Base-by-base conservation (phyloP, 805 yeast genomes). In the Hanseniaspora occidentalis region DNA sequence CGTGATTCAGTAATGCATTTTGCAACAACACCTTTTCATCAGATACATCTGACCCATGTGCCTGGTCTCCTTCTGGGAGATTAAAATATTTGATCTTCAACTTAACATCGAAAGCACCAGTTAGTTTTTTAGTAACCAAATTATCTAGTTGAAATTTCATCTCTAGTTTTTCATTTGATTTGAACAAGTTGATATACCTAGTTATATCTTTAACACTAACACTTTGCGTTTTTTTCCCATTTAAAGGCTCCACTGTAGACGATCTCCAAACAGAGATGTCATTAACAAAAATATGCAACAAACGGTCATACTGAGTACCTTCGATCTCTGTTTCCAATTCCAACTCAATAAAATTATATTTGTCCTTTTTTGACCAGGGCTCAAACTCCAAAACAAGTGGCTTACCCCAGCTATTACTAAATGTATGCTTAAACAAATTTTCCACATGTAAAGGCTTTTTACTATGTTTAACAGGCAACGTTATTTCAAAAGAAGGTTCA, bases 261-360 rank as follows among this genome's bases (percentile, higher is more conserved):
- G 84, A 77, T 58, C 95, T 71, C 94, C 95, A 84, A 31, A 84
- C 62, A 46, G 82, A 82, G 13, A 69, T 64, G 24, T 77, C 83
- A 43, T 68, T 67, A 24, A 81, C 57, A 49, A 70, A 78, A 36
- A 83, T 63, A 54, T 79, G 79, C 14, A 77, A 77, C 47, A 79
- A 59, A 44, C 85, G 60, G 51, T 79, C 84, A 48, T 73, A 77
- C 52, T 79, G 85, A 11, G 73, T 68, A 6, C 83, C 83, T 31
- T 58, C 61, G 6, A 72, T 75, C 11, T 68, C 54, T 8, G 77
- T 73, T 39, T 71, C 65, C 38, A 79, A 56, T 4, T 71, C 66
- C 37, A 77, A 55, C 0, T 76, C 67, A 13, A 77, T 77, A 47
- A 68, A 67, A 49, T 75, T 70, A 56, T 66, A 79, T 0, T 58